Conservation (phyloP, 306 rosid genomes). For the Fragaria ananassa region DNA sequence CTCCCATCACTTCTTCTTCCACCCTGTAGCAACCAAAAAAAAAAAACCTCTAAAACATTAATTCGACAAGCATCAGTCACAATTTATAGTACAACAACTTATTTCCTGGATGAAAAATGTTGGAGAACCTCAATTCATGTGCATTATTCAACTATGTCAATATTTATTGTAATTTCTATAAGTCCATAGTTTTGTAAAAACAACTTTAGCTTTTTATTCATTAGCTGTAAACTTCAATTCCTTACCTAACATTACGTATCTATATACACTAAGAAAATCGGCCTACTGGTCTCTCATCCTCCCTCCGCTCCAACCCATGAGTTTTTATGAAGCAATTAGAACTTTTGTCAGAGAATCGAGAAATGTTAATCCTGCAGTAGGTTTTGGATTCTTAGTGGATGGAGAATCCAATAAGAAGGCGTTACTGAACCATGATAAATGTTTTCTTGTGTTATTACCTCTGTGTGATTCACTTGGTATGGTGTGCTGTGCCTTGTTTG, state of each 20-base stretch:
- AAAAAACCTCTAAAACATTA: background rate
- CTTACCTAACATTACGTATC: background rate
- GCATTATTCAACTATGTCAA: background rate
- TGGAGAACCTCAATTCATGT: background rate
- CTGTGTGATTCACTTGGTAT: no score
- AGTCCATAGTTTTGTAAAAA: background rate
- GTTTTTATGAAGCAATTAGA: no score
- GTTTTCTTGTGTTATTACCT: no score
- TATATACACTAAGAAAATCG: no score
- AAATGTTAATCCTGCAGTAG: no score
- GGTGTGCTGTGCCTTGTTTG: no score
- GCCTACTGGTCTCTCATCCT: no score
- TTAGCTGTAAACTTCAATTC: background rate
- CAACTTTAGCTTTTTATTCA: background rate
- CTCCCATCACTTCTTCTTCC: slow-evolving; percentile 97
- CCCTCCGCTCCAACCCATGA: no score
- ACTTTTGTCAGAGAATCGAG: no score
- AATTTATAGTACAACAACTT: background rate
- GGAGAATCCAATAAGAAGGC: no score
- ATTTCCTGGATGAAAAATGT: background rate
- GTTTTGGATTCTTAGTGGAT: no score
- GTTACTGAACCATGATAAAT: no score
- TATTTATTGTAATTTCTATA: background rate
- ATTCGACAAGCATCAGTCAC: background rate
- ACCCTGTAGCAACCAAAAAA: slow-evolving; percentile 47